phyloP scores from a whole-genome alignment of 371 early-diverging fungal genomes.

The Zopfochytrium polystomum region DNA sequence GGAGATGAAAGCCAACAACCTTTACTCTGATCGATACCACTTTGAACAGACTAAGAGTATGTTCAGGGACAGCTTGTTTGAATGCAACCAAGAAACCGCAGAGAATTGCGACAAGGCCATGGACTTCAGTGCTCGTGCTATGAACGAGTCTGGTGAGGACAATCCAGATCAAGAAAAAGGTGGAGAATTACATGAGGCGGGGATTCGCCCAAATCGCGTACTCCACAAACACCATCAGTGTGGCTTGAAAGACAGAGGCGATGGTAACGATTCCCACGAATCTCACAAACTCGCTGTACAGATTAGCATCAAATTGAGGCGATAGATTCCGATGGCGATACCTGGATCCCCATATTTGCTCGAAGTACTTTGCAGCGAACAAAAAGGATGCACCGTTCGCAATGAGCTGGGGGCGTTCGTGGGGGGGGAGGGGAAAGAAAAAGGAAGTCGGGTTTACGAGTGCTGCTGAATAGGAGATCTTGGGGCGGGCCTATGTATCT shows the following conservation, averaged over 20 bases:
- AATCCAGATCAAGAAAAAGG: not conserved
- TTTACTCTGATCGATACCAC: constrained; percentile 67
- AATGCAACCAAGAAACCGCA: constrained; percentile 72
- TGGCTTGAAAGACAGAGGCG: constrained; percentile 55
- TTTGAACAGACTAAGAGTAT: constrained; percentile 40
- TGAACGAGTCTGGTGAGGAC: no score
- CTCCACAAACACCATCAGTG: constrained; percentile 55
- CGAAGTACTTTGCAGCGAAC: constrained; percentile 70
- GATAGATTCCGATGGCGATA: not conserved
- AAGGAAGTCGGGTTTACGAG: no score
- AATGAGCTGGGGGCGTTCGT: no score
- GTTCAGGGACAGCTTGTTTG: constrained; percentile 59
- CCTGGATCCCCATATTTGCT: constrained; percentile 70
- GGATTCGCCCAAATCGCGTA: no score
- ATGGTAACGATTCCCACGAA: constrained; percentile 57
- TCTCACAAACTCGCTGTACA: constrained; percentile 59
- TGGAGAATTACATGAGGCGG: not conserved
- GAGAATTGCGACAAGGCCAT: constrained; percentile 67
- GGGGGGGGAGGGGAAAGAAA: no score
- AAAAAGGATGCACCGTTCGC: constrained; percentile 50
- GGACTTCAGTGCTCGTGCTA: constrained; percentile 41
- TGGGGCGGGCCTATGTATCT: no score
- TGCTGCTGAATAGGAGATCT: no score
- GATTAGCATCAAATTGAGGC: no score
- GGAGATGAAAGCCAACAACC: constrained; percentile 39